Evolutionary conservation across 805 yeast species (phyloP).

Genomic region (Danielia reshetovae): DNA sequence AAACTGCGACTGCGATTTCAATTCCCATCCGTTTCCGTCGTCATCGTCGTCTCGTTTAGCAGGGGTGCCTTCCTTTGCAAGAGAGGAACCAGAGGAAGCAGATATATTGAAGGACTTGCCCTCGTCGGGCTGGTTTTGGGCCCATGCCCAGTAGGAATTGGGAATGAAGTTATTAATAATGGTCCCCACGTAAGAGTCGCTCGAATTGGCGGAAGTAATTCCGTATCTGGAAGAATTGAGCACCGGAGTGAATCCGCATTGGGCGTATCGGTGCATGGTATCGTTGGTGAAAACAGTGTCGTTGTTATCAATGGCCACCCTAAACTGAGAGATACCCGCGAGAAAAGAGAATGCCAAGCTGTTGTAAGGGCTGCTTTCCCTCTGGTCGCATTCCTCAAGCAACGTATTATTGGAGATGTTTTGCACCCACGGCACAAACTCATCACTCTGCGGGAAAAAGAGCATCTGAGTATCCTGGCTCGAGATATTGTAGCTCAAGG

Average conservation of each 20-base stretch:
- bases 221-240: constrained; percentile 36
- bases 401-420: constrained; percentile 2
- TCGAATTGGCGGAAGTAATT: not conserved
- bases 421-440: constrained; percentile 9
- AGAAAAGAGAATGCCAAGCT: constrained; percentile 2
- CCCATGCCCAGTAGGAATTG: constrained; percentile 72
- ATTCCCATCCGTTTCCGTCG: constrained; percentile 4
- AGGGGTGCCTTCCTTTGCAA: no score
- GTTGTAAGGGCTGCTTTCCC: constrained; percentile 1
- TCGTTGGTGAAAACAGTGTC: constrained; percentile 33
- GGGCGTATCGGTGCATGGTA: constrained; percentile 35
- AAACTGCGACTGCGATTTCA: constrained; percentile 7
- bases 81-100: not conserved
- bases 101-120: no score
- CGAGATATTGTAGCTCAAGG: constrained; percentile 21
- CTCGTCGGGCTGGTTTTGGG: constrained; percentile 47
- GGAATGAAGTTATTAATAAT: constrained; percentile 27
- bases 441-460: constrained; percentile 8
- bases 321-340: constrained; percentile 20
- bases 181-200: constrained; percentile 23
- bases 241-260: constrained; percentile 67
- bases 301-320: constrained; percentile 32
- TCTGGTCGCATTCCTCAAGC: constrained; percentile 2
- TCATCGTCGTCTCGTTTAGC: constrained; percentile 2
- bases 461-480: constrained; percentile 18